Conservation (phyloP, 192 early-diverging fungal genomes). For the Coemansia sp. region DNA sequence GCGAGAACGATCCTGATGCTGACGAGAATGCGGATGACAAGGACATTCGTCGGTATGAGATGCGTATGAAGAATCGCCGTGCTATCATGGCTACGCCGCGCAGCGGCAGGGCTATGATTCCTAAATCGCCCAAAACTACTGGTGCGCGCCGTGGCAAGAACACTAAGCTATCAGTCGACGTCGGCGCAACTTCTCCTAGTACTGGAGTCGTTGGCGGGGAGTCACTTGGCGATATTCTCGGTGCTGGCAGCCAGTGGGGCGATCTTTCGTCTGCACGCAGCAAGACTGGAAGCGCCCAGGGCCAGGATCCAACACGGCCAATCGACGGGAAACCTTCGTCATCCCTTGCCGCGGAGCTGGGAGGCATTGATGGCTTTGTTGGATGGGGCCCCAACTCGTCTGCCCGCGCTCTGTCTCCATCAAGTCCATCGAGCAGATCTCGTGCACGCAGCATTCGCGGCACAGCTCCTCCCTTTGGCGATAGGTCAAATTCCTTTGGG, state of each 20-base stretch:
- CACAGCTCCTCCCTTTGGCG: conserved; percentile 30
- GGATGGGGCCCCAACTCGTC: conserved; percentile 13
- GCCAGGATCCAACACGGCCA: background rate
- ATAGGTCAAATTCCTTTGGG: conserved; percentile 30
- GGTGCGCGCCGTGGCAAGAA: conserved; percentile 13
- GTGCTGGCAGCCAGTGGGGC: conserved; percentile 36
- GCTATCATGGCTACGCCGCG: conserved; percentile 26
- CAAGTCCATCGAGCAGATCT: conserved; percentile 5
- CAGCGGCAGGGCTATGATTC: conserved; percentile 3
- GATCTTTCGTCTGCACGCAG: conserved; percentile 31
- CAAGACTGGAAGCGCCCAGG: conserved; percentile 18
- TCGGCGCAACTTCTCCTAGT: background rate
- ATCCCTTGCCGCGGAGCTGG: conserved; percentile 38
- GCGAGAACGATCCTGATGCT: background rate
- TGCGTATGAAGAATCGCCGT: conserved; percentile 30
- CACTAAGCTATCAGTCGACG: conserved; percentile 22
- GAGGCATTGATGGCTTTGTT: conserved; percentile 6
- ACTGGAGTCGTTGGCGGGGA: conserved; percentile 11
- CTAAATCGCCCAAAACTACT: conserved; percentile 12
- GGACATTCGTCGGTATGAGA: conserved; percentile 40
- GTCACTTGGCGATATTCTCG: conserved; percentile 49
- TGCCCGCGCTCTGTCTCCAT: conserved; percentile 8
- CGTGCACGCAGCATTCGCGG: conserved; percentile 34
- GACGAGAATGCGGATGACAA: conserved; percentile 31
- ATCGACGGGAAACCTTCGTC: background rate